Evolutionary conservation across 2,329 filamentous ascomycete species (phyloP).

Genomic region (Huntiella abstrusa): DNA sequence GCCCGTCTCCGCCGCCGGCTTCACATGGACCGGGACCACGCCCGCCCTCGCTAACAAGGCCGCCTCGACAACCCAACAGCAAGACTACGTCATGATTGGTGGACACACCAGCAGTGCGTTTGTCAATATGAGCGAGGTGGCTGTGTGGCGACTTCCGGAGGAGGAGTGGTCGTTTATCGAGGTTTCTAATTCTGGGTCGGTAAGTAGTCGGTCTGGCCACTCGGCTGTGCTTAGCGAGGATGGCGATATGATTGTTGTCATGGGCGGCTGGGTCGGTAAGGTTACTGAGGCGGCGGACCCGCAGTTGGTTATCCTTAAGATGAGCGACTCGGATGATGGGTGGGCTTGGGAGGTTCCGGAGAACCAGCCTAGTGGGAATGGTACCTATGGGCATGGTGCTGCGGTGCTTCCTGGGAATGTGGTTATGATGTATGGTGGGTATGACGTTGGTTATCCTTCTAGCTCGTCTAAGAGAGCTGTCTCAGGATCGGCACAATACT

Average conservation of each 20-base stretch:
- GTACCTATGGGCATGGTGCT: constrained; percentile 45
- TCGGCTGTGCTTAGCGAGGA: constrained; percentile 66
- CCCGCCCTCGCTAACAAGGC: constrained; percentile 52
- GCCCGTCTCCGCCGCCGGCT: constrained; percentile 55
- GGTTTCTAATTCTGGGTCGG: constrained; percentile 16
- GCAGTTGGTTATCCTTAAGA: constrained; percentile 57
- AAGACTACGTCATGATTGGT: constrained; percentile 63
- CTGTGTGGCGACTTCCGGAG: constrained; percentile 71
- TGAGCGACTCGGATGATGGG: constrained; percentile 55
- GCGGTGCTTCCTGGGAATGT: constrained; percentile 45
- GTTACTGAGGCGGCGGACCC: constrained; percentile 57
- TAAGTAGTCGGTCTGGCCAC: constrained; percentile 78
- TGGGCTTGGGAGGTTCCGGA: constrained; percentile 54
- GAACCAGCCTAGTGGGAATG: constrained; percentile 25
- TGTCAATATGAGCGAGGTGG: constrained; percentile 84
- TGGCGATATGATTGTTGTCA: constrained; percentile 55
- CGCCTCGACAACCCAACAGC: constrained; percentile 48
- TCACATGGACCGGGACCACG: constrained; percentile 56
- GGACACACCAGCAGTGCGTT: constrained; percentile 72
- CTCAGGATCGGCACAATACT: constrained; percentile 23
- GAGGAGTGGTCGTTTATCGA: constrained; percentile 69
- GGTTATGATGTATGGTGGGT: constrained; percentile 49
- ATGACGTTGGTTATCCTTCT: constrained; percentile 24
- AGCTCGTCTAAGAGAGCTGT: constrained; percentile 19
- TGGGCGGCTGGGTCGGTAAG: constrained; percentile 88